phyloP scores from a whole-genome alignment of 2,329 filamentous ascomycete genomes.

The Teratosphaeria zuluensis region DNA sequence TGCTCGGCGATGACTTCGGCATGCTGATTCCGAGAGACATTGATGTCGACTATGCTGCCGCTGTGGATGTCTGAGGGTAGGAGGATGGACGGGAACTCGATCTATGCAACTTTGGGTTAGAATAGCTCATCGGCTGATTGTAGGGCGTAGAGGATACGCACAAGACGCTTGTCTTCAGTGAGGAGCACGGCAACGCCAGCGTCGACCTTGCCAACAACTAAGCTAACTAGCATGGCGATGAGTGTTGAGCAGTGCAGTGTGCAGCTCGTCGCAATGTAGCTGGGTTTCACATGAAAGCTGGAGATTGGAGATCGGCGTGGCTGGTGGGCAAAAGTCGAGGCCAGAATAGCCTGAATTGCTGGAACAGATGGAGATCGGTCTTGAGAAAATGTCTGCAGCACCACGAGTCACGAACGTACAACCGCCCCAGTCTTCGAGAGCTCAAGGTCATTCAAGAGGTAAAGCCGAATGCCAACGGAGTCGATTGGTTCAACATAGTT shows the following conservation, averaged over 20 bases:
- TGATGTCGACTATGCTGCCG: conserved; percentile 96
- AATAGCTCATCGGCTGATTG: conserved; percentile 3
- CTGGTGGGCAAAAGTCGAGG: not conserved
- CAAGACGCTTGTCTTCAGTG: conserved; percentile 92
- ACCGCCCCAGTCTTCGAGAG: no score
- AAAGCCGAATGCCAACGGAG: no score
- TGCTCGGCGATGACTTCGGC: conserved; percentile 68
- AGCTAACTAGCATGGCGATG: conserved; percentile 82
- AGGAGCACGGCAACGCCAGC: conserved; percentile 94
- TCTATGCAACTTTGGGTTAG: conserved; percentile 46
- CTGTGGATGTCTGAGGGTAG: conserved; percentile 91
- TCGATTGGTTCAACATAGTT: no score
- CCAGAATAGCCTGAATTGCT: no score
- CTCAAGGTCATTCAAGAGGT: no score
- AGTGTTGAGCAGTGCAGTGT: not conserved
- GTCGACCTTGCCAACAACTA: conserved; percentile 98
- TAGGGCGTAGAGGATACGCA: conserved; percentile 38
- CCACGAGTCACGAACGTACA: no score
- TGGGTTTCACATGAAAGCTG: not conserved
- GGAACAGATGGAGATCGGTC: no score
- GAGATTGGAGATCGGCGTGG: not conserved
- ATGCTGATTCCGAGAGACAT: conserved; percentile 73
- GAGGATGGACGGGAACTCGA: conserved; percentile 96
- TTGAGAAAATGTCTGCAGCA: no score
- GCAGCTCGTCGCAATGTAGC: not conserved